Conservation (phyloP, 805 yeast species). For the Candida boleticola region DNA sequence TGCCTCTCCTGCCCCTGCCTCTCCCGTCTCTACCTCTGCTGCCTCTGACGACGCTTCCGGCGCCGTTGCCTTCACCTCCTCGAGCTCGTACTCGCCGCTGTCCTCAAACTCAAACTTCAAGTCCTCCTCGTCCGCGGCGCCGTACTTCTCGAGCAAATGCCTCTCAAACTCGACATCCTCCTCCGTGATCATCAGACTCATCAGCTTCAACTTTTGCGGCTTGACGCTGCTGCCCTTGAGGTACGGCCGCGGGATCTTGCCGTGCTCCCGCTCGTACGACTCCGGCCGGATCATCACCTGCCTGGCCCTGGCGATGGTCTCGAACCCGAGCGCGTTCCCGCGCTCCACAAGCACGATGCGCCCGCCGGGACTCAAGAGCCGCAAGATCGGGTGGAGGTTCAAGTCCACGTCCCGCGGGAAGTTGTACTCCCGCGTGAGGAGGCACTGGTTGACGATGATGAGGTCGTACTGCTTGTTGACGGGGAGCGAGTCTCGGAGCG, state of each 20-base stretch:
- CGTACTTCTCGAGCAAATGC: slow-evolving; percentile 37
- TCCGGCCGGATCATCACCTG: slow-evolving; percentile 90
- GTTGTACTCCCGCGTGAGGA: slow-evolving; percentile 55
- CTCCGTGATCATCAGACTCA: slow-evolving; percentile 35
- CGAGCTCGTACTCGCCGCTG: slow-evolving; percentile 25
- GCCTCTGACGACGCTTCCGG: slow-evolving; percentile 11
- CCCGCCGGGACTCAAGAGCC: slow-evolving; percentile 73
- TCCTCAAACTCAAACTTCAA: slow-evolving; percentile 48
- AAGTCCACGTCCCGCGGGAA: slow-evolving; percentile 76
- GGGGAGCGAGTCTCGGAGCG: slow-evolving; percentile 54
- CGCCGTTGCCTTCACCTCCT: slow-evolving; percentile 8
- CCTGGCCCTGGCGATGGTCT: slow-evolving; percentile 83
- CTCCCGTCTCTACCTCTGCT: background rate
- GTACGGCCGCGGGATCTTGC: slow-evolving; percentile 71
- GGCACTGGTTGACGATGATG: slow-evolving; percentile 78
- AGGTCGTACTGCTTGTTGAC: slow-evolving; percentile 63
- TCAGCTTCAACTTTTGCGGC: slow-evolving; percentile 35
- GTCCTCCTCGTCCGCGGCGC: slow-evolving; percentile 42
- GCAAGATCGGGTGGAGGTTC: slow-evolving; percentile 56
- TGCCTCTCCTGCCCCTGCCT: no score
- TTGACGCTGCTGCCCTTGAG: slow-evolving; percentile 46
- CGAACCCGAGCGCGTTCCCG: slow-evolving; percentile 89
- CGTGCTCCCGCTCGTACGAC: slow-evolving; percentile 49
- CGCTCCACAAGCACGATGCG: slow-evolving; percentile 77
- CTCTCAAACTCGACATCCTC: slow-evolving; percentile 33